Conservation (phyloP, 768 basidiomycete genomes). For the Pisolithus albus region DNA sequence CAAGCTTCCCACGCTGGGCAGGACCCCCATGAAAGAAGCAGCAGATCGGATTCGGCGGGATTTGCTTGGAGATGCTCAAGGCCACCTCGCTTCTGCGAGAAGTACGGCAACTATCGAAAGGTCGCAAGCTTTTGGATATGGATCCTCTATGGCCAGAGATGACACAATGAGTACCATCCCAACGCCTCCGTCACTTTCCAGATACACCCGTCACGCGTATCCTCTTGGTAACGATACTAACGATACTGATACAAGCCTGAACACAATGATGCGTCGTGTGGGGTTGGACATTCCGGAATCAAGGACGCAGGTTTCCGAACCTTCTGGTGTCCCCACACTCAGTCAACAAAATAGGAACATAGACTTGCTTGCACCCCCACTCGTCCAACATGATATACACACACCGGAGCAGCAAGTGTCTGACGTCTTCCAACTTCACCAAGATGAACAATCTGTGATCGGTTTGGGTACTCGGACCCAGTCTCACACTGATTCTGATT, state of each 20-base stretch:
- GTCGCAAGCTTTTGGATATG: conserved; percentile 26
- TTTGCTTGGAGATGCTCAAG: conserved; percentile 50
- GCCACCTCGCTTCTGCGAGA: conserved; percentile 18
- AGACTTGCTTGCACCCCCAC: not conserved
- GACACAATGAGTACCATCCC: conserved; percentile 65
- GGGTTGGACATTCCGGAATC: conserved; percentile 41
- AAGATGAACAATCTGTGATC: conserved; percentile 18
- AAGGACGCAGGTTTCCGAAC: conserved; percentile 12
- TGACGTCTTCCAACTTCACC: conserved; percentile 20
- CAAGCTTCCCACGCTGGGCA: conserved; percentile 35
- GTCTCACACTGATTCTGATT: conserved; percentile 32
- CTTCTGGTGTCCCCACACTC: conserved; percentile 7
- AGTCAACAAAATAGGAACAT: conserved; percentile 5
- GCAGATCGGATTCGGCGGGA: conserved; percentile 62
- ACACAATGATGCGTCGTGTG: conserved; percentile 63
- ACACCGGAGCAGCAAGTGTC: conserved; percentile 21
- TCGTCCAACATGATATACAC: conserved; percentile 6
- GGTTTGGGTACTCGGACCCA: conserved; percentile 7
- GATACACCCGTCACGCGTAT: conserved; percentile 46
- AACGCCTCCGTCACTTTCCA: conserved; percentile 63
- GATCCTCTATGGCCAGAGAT: conserved; percentile 27
- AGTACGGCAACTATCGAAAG: conserved; percentile 14
- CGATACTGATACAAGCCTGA: conserved; percentile 51
- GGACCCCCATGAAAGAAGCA: conserved; percentile 69
- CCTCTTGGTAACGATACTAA: conserved; percentile 36